phyloP scores from a whole-genome alignment of 2,329 filamentous ascomycete species.

The Raffaelea arxii region DNA sequence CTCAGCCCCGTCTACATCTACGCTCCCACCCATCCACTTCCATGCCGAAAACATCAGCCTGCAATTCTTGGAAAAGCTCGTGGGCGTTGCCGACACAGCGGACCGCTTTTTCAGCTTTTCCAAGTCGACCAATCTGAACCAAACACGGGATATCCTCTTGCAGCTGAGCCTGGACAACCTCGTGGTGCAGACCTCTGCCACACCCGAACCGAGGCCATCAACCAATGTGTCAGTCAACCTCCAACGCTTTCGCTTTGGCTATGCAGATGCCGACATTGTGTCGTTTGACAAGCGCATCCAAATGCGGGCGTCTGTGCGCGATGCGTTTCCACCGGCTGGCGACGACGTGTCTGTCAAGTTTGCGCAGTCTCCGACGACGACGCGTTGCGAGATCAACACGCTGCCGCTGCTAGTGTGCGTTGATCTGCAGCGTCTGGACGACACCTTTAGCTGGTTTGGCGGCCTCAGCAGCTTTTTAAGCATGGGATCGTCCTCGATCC shows the following conservation, averaged over 20 bases:
- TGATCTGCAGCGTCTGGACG: constrained; percentile 73
- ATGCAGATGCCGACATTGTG: constrained; percentile 51
- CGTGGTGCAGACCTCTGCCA: constrained; percentile 19
- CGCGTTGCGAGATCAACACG: constrained; percentile 58
- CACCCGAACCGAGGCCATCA: not conserved
- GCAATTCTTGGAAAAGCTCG: constrained; percentile 44
- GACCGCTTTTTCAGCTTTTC: constrained; percentile 32
- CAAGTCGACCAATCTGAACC: constrained; percentile 26
- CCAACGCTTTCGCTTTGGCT: constrained; percentile 52
- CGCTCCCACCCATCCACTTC: constrained; percentile 32
- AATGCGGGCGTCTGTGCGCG: constrained; percentile 49
- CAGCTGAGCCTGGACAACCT: constrained; percentile 39
- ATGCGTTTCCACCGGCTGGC: constrained; percentile 46
- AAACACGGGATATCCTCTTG: constrained; percentile 39
- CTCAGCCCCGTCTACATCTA: not conserved
- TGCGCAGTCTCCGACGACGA: constrained; percentile 31
- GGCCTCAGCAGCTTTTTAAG: constrained; percentile 87
- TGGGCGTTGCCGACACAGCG: constrained; percentile 40
- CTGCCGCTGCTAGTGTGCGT: constrained; percentile 67
- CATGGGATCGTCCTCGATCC: constrained; percentile 70
- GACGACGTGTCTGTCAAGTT: constrained; percentile 49
- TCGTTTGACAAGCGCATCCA: constrained; percentile 50
- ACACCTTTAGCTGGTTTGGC: constrained; percentile 80
- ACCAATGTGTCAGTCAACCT: constrained; percentile 33
- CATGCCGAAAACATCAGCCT: constrained; percentile 39